Evolutionary conservation across 2,329 filamentous ascomycete genomes (phyloP).

Genomic region (Chalaropsis thielavioides): DNA sequence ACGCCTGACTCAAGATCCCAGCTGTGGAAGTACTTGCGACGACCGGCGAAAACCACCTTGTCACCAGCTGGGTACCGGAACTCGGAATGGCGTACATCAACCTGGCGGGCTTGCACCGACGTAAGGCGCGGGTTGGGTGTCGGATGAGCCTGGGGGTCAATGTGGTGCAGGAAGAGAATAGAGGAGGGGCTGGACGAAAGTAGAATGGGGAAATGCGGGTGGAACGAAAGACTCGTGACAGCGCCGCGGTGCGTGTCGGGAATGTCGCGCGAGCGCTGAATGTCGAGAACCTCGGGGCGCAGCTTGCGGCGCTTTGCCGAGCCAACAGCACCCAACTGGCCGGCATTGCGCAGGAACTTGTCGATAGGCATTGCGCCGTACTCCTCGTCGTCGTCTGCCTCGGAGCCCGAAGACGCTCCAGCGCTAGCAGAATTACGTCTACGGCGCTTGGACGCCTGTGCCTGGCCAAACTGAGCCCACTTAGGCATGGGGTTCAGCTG

Average conservation of each 20-base stretch:
- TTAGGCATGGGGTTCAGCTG: slow-evolving; percentile 44
- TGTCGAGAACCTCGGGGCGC: slow-evolving; percentile 75
- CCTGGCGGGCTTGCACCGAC: slow-evolving; percentile 70
- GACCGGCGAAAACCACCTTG: slow-evolving; percentile 75
- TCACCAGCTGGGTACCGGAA: slow-evolving; percentile 62
- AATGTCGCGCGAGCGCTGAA: slow-evolving; percentile 78
- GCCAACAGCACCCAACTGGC: slow-evolving; percentile 44
- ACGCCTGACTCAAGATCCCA: slow-evolving; percentile 76
- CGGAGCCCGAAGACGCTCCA: slow-evolving; percentile 26
- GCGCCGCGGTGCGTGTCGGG: slow-evolving; percentile 62
- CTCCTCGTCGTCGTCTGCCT: slow-evolving; percentile 40
- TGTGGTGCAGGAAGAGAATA: slow-evolving; percentile 76
- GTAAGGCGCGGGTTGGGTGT: slow-evolving; percentile 81
- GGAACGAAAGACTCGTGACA: slow-evolving; percentile 75
- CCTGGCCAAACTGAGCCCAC: slow-evolving; percentile 42
- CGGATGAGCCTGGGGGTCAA: slow-evolving; percentile 59
- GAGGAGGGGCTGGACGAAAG: slow-evolving; percentile 79
- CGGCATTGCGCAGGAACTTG: slow-evolving; percentile 60
- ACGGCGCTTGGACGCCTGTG: slow-evolving; percentile 37
- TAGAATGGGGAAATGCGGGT: slow-evolving; percentile 75
- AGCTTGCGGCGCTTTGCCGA: slow-evolving; percentile 52
- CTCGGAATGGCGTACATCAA: slow-evolving; percentile 68
- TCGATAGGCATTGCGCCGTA: slow-evolving; percentile 61
- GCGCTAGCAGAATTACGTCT: slow-evolving; percentile 35
- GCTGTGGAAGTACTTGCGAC: slow-evolving; percentile 80